Evolutionary conservation across 768 basidiomycete genomes (phyloP).

Genomic region (Multifurca ochricompacta): DNA sequence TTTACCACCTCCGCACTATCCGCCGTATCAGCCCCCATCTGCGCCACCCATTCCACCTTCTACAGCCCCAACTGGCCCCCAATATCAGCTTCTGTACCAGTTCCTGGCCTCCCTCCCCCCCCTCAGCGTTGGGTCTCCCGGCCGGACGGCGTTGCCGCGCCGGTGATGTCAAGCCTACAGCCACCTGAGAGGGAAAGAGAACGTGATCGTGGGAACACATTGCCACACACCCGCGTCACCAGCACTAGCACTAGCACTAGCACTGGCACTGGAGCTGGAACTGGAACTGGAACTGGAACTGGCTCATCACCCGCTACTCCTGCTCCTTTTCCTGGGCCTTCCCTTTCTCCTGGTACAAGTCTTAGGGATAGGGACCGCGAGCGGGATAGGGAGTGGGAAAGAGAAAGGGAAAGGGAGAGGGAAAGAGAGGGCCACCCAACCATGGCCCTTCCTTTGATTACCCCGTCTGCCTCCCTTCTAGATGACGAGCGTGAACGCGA

Average conservation of each 20-base stretch:
- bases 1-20: conserved; percentile 14
- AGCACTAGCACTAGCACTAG: too few species aligned
- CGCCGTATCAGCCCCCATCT: conserved; percentile 24
- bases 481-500: conserved; percentile 19
- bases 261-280: background rate
- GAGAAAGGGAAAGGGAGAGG: conserved; percentile 14
- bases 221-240: conserved; percentile 6
- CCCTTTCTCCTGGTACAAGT: conserved; percentile 1
- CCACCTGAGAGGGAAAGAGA: conserved; percentile 18
- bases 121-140: conserved; percentile 17
- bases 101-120: conserved; percentile 12
- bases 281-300: background rate
- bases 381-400: conserved; percentile 21
- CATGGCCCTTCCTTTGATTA: conserved; percentile 5
- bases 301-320: conserved; percentile 12
- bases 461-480: conserved; percentile 10
- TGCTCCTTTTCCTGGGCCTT: conserved; percentile 12
- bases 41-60: conserved; percentile 16
- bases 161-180: conserved; percentile 30
- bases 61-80: conserved; percentile 13
- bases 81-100: conserved; percentile 7
- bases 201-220: conserved; percentile 19
- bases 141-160: conserved; percentile 17
- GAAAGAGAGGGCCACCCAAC: conserved; percentile 13
- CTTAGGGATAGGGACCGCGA: conserved; percentile 20